phyloP scores from a whole-genome alignment of 1,284 basidiomycete genomes.

The Ustilago vetiveriae region DNA sequence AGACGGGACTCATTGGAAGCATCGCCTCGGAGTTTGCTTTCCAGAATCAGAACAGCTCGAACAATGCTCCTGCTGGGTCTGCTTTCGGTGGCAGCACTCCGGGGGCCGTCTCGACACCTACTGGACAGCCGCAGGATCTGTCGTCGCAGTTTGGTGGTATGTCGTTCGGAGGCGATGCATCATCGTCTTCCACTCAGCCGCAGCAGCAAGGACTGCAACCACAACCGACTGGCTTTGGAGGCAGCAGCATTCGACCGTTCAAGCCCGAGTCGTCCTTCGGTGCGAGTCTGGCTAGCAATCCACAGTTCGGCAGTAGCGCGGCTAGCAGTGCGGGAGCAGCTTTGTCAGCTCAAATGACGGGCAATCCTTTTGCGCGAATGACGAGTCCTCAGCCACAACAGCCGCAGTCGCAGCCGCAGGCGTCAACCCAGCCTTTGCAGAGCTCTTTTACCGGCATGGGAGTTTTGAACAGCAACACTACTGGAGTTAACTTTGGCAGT shows the following conservation, averaged over 20 bases:
- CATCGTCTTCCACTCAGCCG: constrained; percentile 10
- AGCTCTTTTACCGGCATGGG: constrained; percentile 10
- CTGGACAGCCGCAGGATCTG: constrained; percentile 15
- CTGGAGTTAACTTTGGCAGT: background rate
- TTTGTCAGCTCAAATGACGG: constrained; percentile 41
- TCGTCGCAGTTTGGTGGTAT: constrained; percentile 35
- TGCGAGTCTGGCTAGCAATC: constrained; percentile 30
- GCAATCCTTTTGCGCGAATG: constrained; percentile 51
- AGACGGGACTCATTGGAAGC: constrained; percentile 66
- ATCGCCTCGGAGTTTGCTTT: constrained; percentile 67
- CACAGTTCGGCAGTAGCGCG: constrained; percentile 11
- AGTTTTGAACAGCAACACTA: constrained; percentile 6
- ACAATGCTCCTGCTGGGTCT: constrained; percentile 6
- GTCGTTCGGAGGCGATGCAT: constrained; percentile 26
- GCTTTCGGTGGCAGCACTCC: constrained; percentile 11
- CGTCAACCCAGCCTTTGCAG: too few species aligned
- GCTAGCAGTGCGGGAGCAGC: background rate
- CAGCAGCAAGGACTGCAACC: constrained; percentile 33
- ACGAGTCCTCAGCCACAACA: constrained; percentile 13
- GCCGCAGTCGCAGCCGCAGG: constrained; percentile 3
- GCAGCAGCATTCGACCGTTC: constrained; percentile 43
- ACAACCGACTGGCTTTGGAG: constrained; percentile 59
- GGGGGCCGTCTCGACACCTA: constrained; percentile 4
- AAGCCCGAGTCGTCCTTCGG: constrained; percentile 57
- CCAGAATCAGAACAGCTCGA: constrained; percentile 14